Evolutionary conservation across 2,329 filamentous ascomycete species (phyloP), one percentile per base, ranked within the genome.

Genomic region (Aureobasidium namibiae): DNA sequence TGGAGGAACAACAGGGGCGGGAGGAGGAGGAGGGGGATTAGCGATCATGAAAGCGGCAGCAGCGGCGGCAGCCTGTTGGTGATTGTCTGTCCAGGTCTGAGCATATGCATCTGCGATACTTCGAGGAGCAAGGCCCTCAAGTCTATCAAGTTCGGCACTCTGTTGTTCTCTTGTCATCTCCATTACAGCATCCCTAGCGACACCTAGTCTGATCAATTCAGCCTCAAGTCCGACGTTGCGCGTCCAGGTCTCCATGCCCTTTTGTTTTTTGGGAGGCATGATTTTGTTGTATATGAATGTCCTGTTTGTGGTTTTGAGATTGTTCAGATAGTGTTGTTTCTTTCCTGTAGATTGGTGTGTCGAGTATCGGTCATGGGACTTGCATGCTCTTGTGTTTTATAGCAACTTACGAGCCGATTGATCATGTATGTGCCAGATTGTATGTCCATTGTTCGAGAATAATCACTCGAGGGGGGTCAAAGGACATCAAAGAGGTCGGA

Each of bases 351-450:
- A n/a, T n/a, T n/a, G n/a, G n/a, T n/a, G n/a, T n/a, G n/a, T n/a
- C n/a, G n/a, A n/a, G n/a, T n/a, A n/a, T n/a, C n/a, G n/a, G 1
- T 2, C 2, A n/a, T 5, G 2, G 5, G 16, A 13, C 23, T 14
- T 14, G 13, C 10, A 13, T 4, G 24, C n/a, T 14, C 2, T 29
- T 8, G 7, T 26, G 11, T 45, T 9, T 45, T 26, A 26, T 26
- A 45, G 13, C 16, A 3, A 10, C 4, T 7, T 26, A 23, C 23
- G 8, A 45, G 42, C 42, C 24, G 4, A 7, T 29, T 10, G 9
- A n/a, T 2, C 16, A 3, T 4, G 1, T 4, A 10, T 13, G 14
- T 5, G 7, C 16, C 24, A 7, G 1, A 45, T 3, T 6, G 9
- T 3, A 1, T 26, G 14, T 45, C 14, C 42, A 10, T 29, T 26